Evolutionary conservation across 805 yeast genomes (phyloP).

Genomic region (Spathaspora girioi): DNA sequence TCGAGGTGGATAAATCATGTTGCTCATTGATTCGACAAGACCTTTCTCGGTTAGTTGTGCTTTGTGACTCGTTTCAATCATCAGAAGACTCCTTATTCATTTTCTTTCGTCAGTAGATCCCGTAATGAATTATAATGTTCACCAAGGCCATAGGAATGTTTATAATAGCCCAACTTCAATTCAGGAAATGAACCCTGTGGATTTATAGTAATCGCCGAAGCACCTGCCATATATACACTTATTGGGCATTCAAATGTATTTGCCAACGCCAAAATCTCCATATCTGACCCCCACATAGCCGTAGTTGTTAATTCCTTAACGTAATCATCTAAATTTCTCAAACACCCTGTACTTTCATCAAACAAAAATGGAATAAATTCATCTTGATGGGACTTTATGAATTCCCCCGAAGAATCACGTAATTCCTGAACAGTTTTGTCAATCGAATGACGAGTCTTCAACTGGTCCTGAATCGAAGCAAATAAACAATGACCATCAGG

Average conservation of each 20-base stretch:
- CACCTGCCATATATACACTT: slow-evolving; percentile 74
- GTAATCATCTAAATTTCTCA: slow-evolving; percentile 67
- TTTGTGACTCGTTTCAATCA: neutral
- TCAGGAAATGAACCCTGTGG: slow-evolving; percentile 44
- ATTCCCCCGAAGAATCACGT: slow-evolving; percentile 60
- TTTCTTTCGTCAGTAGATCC: slow-evolving; percentile 7
- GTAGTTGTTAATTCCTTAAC: slow-evolving; percentile 66
- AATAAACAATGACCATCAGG: slow-evolving; percentile 96
- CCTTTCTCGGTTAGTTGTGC: neutral
- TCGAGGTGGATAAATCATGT: neutral
- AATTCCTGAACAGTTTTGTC: slow-evolving; percentile 45
- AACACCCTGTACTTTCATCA: slow-evolving; percentile 67
- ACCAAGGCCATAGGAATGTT: slow-evolving; percentile 84
- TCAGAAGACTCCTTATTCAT: neutral
- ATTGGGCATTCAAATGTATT: slow-evolving; percentile 69
- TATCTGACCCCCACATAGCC: slow-evolving; percentile 94
- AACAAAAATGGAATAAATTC: slow-evolving; percentile 79
- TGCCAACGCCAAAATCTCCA: slow-evolving; percentile 82
- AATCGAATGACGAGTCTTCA: slow-evolving; percentile 46
- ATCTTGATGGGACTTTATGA: slow-evolving; percentile 61
- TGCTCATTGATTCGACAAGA: neutral
- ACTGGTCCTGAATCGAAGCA: slow-evolving; percentile 80
- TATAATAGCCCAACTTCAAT: slow-evolving; percentile 74
- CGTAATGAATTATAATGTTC: slow-evolving; percentile 85
- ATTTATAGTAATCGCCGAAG: slow-evolving; percentile 61